Conservation (phyloP, 805 yeast species). For the Kodamaea nitidulidarum region DNA sequence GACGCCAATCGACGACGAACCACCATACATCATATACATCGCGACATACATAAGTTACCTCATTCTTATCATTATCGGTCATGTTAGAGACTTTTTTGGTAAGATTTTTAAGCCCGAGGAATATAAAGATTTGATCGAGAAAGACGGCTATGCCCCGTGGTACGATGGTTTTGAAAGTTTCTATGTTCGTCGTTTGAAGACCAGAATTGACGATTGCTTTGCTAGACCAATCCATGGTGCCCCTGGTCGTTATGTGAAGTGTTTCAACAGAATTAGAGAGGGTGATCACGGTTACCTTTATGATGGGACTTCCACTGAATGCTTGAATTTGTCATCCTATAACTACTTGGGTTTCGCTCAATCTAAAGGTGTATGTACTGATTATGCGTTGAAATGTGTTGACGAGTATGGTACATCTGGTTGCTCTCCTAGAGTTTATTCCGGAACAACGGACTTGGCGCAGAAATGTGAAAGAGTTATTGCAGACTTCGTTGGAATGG, state of each 20-base stretch:
- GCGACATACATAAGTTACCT: conserved; percentile 84
- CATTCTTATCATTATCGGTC: conserved; percentile 83
- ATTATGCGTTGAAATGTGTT: conserved; percentile 59
- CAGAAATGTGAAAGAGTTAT: conserved; percentile 66
- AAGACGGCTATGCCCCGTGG: conserved; percentile 94
- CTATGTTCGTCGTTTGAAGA: conserved; percentile 87
- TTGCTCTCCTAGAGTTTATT: conserved; percentile 69
- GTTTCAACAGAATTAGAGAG: conserved; percentile 72
- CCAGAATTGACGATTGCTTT: conserved; percentile 89
- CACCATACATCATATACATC: conserved; percentile 74
- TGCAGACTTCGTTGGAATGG: conserved; percentile 87
- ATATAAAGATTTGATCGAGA: conserved; percentile 64
- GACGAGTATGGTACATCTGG: conserved; percentile 71
- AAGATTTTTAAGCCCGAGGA: conserved; percentile 63
- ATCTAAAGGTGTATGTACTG: conserved; percentile 87
- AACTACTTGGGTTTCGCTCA: conserved; percentile 97
- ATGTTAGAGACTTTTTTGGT: conserved; percentile 84
- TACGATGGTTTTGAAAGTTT: conserved; percentile 90
- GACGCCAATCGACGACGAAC: conserved; percentile 73
- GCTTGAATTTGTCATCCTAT: conserved; percentile 84
- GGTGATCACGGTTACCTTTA: conserved; percentile 66
- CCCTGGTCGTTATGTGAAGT: conserved; percentile 86
- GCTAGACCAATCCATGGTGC: conserved; percentile 96
- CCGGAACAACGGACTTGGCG: conserved; percentile 78
- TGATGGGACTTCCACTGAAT: conserved; percentile 71